Percentiles rank a stretch among this genome's conserved stretches.
Conservation (phyloP, 805 yeast genomes). For the Saccharomycopsis synnaedendra region DNA sequence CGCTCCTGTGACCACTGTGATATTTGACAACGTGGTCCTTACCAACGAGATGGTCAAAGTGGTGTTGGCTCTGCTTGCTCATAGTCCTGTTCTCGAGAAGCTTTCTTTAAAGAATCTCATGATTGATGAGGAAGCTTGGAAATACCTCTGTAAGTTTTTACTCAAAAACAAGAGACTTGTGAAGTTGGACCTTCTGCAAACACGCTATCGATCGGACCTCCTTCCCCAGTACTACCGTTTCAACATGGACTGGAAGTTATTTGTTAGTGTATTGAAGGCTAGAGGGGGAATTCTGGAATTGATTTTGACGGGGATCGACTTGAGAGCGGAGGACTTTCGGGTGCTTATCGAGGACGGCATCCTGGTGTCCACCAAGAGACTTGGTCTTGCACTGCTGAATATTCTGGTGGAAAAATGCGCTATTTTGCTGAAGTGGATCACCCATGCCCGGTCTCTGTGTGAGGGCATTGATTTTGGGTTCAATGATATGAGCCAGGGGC, state of each 20-base stretch:
- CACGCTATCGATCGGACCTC: constrained; percentile 28
- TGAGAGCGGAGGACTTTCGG: constrained; percentile 43
- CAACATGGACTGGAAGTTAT: constrained; percentile 73
- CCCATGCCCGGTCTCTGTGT: constrained; percentile 27
- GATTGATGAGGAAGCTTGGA: constrained; percentile 68
- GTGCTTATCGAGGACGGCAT: constrained; percentile 47
- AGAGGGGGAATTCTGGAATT: constrained; percentile 75
- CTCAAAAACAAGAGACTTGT: constrained; percentile 46
- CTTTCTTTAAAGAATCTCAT: constrained; percentile 71
- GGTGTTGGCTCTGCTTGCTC: constrained; percentile 56
- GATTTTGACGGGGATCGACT: constrained; percentile 67
- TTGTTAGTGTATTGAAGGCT: constrained; percentile 54
- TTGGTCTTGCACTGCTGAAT: constrained; percentile 73
- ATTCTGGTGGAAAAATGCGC: constrained; percentile 47
- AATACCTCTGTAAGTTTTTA: constrained; percentile 62
- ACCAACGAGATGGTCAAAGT: constrained; percentile 68
- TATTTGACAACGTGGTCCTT: constrained; percentile 69
- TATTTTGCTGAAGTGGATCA: constrained; percentile 48
- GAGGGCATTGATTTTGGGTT: constrained; percentile 78
- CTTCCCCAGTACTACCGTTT: constrained; percentile 38
- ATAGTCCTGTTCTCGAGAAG: constrained; percentile 57
- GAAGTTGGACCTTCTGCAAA: constrained; percentile 63
- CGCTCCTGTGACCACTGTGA: constrained; percentile 69
- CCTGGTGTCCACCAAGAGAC: constrained; percentile 37
- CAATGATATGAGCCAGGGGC: constrained; percentile 44